Percentiles rank a stretch among this genome's conserved stretches.
Evolutionary conservation across 2,329 filamentous ascomycete genomes (phyloP).

Genomic region (Phialophora chinensis): DNA sequence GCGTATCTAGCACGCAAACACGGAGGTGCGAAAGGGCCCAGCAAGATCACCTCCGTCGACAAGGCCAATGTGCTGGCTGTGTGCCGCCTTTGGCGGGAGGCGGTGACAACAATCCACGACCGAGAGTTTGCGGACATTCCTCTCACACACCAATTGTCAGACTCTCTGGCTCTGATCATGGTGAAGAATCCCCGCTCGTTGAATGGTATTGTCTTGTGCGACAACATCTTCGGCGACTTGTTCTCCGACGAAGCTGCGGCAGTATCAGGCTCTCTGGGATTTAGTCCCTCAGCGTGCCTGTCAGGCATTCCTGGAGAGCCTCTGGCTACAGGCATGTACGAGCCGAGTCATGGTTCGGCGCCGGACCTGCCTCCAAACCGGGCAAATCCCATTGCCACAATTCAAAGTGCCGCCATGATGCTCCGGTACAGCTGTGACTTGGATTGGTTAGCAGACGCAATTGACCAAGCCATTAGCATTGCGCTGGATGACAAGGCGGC

Average conservation of each 20-base stretch:
- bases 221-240: slow-evolving; percentile 92
- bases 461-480: slow-evolving; percentile 78
- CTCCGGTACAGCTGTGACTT: slow-evolving; percentile 85
- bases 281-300: slow-evolving; percentile 83
- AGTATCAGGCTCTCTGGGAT: slow-evolving; percentile 83
- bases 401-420: slow-evolving; percentile 92
- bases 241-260: slow-evolving; percentile 90
- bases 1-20: slow-evolving; percentile 74
- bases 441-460: slow-evolving; percentile 72
- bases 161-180: slow-evolving; percentile 89
- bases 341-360: slow-evolving; percentile 79
- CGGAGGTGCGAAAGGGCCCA: slow-evolving; percentile 64
- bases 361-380: slow-evolving; percentile 65
- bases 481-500: slow-evolving; percentile 67
- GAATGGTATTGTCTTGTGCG: slow-evolving; percentile 86
- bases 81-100: slow-evolving; percentile 81
- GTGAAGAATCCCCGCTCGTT: slow-evolving; percentile 83
- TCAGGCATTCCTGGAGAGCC: slow-evolving; percentile 69
- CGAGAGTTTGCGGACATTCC: slow-evolving; percentile 84
- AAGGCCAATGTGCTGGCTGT: slow-evolving; percentile 94
- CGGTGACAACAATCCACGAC: slow-evolving; percentile 77
- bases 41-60: slow-evolving; percentile 81
- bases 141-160: slow-evolving; percentile 84
- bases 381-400: slow-evolving; percentile 86
- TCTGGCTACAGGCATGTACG: slow-evolving; percentile 79